These are phyloP conservation scores for Stephania cephalantha DNA, from an alignment of 164 flowering plant genomes.

Conservation along the genomic window DNA sequence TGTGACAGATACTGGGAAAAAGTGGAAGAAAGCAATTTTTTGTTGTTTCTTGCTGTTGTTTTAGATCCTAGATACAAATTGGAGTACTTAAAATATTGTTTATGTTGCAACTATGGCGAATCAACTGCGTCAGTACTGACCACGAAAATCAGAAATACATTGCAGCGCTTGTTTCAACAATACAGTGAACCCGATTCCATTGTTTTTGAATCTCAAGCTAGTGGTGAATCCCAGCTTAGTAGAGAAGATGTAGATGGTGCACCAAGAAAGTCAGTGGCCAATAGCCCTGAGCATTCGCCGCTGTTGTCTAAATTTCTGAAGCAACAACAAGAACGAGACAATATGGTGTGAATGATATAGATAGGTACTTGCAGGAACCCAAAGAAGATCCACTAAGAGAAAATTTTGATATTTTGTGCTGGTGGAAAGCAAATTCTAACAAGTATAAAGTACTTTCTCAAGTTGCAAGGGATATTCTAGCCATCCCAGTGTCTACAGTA, in stretches of 20 bases:
- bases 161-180: neutral
- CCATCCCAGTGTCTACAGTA: neutral
- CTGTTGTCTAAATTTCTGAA: neutral
- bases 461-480: slow-evolving; percentile 4
- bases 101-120: neutral
- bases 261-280: neutral
- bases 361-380: neutral
- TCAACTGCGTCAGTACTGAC: neutral
- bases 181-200: neutral
- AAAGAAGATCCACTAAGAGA: neutral
- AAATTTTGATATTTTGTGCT: neutral
- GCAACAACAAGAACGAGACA: neutral
- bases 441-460: slow-evolving; percentile 1
- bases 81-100: no score
- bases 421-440: neutral
- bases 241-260: neutral
- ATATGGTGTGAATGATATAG: neutral
- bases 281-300: neutral
- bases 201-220: neutral
- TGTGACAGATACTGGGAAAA: no score
- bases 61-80: no score
- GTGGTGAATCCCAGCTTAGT: neutral
- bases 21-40: neutral
- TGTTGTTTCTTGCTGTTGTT: neutral
- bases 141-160: neutral